Evolutionary conservation across 148 eudicot species (phyloP), one percentile per base, ranked within the genome.

Genomic region (Rhododendron griersonianum): DNA sequence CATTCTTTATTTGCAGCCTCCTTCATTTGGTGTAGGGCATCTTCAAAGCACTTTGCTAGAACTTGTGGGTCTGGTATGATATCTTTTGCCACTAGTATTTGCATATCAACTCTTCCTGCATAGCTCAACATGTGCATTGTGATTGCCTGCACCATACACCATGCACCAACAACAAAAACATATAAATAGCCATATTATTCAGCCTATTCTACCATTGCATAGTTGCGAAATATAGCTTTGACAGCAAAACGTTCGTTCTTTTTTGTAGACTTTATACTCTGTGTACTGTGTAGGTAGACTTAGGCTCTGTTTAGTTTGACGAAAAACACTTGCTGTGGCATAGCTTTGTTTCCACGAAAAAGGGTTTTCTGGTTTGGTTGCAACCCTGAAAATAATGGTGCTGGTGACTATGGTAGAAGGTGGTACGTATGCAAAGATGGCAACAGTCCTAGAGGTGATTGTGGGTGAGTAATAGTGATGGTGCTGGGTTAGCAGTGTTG

Each of bases 101-200:
- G 98, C 86, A 96, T 80, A 41, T 96, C 93, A 3, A 91, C 98
- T 65, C 87, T 88, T 45, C 93, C 98, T 37, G 89, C 90, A 65
- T 96, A 96, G 81, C 96, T 92, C 88, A 95, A 86, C 94, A 96
- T 87, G 78, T 93, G 93, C 92, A 94, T 81, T 55, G 92, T 93
- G 73, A 95, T 83, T 41, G 95, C 96, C 98, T 95, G 90, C 78
- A 86, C 11, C 67, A 88, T n/a, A 51, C 39, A 86, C 11, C 80
- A 35, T 35, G 2, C 37, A 51, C 13, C 80, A 51, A 7, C 9
- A 37, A 44, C 7, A 35, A 21, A 41, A 15, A 50, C 18, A 86
- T 33, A 14, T 35, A 23, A 45, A n/a, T 11, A 9, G 18, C 55
- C 53, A 45, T 16, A 16, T 78, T 23, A 13, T 15, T 37, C 25